Conservation (phyloP, 139 green algal genomes). For the Tetradesmus obliquus region DNA sequence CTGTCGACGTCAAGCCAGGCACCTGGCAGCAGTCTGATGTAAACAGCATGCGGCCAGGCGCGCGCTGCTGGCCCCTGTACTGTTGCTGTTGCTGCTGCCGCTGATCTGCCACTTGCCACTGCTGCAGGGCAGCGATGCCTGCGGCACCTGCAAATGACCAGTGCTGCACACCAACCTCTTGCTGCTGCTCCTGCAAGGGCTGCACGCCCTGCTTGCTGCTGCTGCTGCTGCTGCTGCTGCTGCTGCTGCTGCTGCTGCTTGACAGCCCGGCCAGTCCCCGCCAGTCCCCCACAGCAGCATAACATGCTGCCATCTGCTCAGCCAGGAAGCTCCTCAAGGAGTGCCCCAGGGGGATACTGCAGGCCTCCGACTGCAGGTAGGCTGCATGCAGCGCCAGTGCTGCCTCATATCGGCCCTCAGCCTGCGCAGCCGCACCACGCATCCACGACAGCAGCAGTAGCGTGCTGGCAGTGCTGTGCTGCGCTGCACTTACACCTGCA, state of each 20-base stretch:
- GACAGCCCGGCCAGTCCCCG: slow-evolving; percentile 21
- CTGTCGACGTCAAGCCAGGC: neutral
- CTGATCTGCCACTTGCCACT: slow-evolving; percentile 1
- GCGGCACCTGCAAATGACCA: slow-evolving; percentile 14
- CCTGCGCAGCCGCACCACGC: slow-evolving; percentile 51
- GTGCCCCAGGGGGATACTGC: neutral
- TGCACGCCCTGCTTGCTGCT: neutral
- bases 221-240: neutral
- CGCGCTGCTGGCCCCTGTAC: neutral
- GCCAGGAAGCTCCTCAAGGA: slow-evolving; percentile 49
- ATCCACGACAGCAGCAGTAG: slow-evolving; percentile 59
- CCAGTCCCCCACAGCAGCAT: slow-evolving; percentile 70
- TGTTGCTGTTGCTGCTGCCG: slow-evolving; percentile 2
- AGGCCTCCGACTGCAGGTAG: slow-evolving; percentile 33
- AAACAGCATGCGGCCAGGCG: neutral
- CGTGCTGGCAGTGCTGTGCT: neutral
- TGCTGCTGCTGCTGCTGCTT: neutral
- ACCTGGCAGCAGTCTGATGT: neutral
- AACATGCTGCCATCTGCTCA: slow-evolving; percentile 63
- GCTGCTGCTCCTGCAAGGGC: neutral
- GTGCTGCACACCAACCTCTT: neutral
- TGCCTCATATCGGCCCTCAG: slow-evolving; percentile 58
- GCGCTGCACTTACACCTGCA: neutral
- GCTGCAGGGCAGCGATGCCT: slow-evolving; percentile 8
- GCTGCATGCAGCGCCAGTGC: slow-evolving; percentile 43